Conservation (phyloP, 768 basidiomycete genomes). For the Mrakia hoshinonis region DNA sequence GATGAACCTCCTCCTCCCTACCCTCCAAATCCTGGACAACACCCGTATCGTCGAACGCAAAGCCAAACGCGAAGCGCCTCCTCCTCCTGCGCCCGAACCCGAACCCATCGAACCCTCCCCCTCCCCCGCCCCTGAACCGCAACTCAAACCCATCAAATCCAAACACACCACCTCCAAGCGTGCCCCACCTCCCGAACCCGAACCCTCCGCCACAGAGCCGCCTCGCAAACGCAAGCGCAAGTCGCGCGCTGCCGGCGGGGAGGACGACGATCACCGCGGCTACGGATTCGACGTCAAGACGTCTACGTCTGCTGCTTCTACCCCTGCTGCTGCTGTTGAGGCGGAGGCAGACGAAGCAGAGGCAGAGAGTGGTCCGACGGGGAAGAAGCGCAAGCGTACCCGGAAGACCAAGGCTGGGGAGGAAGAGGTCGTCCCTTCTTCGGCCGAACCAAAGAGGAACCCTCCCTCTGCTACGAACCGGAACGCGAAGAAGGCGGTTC, state of each 20-base stretch:
- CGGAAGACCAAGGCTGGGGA: neutral
- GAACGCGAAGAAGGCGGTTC: neutral
- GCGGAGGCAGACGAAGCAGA: neutral
- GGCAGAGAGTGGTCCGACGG: neutral
- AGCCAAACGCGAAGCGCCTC: constrained; percentile 10
- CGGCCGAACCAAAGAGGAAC: neutral
- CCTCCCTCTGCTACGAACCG: neutral
- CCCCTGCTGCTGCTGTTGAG: neutral
- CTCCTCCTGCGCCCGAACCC: neutral
- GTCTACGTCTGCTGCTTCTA: neutral
- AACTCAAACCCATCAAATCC: neutral
- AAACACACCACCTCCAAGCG: neutral
- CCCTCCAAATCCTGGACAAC: constrained; percentile 29
- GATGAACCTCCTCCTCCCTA: constrained; percentile 23
- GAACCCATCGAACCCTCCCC: neutral
- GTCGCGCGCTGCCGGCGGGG: neutral
- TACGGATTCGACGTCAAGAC: neutral
- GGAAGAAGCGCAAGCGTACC: neutral
- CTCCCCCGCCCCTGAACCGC: neutral
- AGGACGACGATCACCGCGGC: neutral
- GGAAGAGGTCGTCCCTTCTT: neutral
- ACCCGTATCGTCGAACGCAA: constrained; percentile 25
- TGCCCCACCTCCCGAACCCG: neutral
- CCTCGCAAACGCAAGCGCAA: constrained; percentile 10
- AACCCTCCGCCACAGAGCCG: neutral